Conservation (phyloP, 2,329 filamentous ascomycete species). For the Xylaria sp. region DNA sequence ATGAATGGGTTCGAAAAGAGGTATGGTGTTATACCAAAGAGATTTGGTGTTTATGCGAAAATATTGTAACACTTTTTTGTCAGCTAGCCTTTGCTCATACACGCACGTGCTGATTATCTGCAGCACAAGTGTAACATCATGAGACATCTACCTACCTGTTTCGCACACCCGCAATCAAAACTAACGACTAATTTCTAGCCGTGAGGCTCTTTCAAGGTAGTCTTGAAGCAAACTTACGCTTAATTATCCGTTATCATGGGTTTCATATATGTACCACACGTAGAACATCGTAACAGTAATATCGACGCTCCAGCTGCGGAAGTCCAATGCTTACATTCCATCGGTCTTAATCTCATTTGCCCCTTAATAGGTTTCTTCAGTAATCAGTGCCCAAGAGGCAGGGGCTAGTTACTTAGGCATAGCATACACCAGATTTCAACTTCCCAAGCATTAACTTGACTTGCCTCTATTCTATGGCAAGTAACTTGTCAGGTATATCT, state of each 20-base stretch:
- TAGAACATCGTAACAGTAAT: not conserved
- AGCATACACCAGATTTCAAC: not conserved
- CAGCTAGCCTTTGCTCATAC: not conserved
- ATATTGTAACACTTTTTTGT: not conserved
- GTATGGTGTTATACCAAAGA: not conserved
- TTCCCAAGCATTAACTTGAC: not conserved
- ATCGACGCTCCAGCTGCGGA: not conserved
- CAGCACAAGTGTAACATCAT: not conserved
- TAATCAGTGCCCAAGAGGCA: no score
- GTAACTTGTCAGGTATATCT: no score
- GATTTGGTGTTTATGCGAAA: not conserved
- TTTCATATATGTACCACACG: not conserved
- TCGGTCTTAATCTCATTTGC: not conserved
- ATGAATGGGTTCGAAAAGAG: not conserved
- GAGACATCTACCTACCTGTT: not conserved
- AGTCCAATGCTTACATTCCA: not conserved
- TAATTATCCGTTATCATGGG: no score
- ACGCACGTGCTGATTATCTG: not conserved
- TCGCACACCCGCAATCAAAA: not conserved
- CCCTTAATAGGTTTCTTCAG: not conserved
- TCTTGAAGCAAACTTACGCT: no score
- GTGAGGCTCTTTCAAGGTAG: no score
- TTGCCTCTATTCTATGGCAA: not conserved
- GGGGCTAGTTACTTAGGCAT: not conserved
- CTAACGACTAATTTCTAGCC: no score